phyloP scores from a whole-genome alignment of 1,139 yeast genomes.

The Suhomyces chickasaworum region DNA sequence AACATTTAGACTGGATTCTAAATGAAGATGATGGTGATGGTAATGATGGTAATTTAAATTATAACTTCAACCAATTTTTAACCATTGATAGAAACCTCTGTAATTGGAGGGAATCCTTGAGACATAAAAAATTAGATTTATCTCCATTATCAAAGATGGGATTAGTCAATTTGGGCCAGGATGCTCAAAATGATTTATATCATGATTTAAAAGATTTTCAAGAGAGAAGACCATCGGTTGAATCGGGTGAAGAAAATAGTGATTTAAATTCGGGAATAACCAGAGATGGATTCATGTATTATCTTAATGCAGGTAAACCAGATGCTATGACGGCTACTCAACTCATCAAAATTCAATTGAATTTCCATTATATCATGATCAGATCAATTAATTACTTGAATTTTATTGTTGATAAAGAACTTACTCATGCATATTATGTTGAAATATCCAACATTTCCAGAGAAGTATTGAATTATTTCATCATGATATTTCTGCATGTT shows the following conservation, averaged over 20 bases:
- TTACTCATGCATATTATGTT: conserved; percentile 38
- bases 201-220: conserved; percentile 29
- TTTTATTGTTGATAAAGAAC: conserved; percentile 49
- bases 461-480: conserved; percentile 44
- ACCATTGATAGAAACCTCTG: conserved; percentile 47
- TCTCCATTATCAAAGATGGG: conserved; percentile 40
- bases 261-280: conserved; percentile 23
- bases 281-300: conserved; percentile 36
- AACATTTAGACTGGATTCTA: conserved; percentile 47
- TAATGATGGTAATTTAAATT: conserved; percentile 52
- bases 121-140: conserved; percentile 32
- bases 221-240: conserved; percentile 15
- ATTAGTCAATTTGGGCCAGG: conserved; percentile 31
- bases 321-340: conserved; percentile 45
- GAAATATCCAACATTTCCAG: conserved; percentile 41
- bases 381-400: conserved; percentile 49
- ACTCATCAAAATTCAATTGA: conserved; percentile 46
- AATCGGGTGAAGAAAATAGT: background rate
- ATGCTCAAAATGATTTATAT: conserved; percentile 33
- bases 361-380: conserved; percentile 47
- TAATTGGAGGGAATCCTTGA: conserved; percentile 46
- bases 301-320: conserved; percentile 37
- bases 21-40: conserved; percentile 56
- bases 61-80: conserved; percentile 48
- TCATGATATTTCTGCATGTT: conserved; percentile 39